Percentiles rank a stretch among this genome's conserved stretches.
Evolutionary conservation across 805 yeast genomes (phyloP).

Genomic region (Cyberlindnera amylophila): DNA sequence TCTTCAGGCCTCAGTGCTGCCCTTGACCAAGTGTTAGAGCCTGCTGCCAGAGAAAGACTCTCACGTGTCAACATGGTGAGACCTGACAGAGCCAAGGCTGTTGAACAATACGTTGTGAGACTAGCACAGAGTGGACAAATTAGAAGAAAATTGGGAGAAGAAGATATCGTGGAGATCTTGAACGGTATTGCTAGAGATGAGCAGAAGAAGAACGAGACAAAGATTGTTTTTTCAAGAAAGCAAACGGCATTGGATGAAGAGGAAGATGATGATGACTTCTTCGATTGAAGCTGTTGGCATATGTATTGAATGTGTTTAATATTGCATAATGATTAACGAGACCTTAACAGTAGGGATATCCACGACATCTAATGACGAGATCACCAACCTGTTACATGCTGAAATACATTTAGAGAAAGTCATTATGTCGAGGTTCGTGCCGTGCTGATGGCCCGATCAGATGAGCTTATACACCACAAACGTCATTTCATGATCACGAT

Average conservation of each 20-base stretch:
- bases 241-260: constrained; percentile 23
- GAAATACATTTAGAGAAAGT: no score
- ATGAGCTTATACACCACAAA: no score
- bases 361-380: no score
- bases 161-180: constrained; percentile 76
- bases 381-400: no score
- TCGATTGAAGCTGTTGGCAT: constrained; percentile 35
- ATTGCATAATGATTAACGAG: no score
- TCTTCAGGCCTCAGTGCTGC: constrained; percentile 19
- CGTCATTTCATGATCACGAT: no score
- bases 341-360: no score
- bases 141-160: constrained; percentile 68
- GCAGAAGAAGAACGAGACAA: constrained; percentile 56
- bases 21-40: constrained; percentile 69
- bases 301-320: neutral
- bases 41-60: constrained; percentile 82
- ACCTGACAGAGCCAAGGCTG: constrained; percentile 87
- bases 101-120: constrained; percentile 72
- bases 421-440: no score
- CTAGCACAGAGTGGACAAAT: constrained; percentile 76
- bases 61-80: constrained; percentile 84
- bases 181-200: constrained; percentile 79
- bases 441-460: no score
- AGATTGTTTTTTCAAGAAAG: constrained; percentile 43
- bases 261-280: constrained; percentile 40